Evolutionary conservation across 192 early-diverging fungal genomes (phyloP), one percentile per base, ranked within the genome.

Genomic region (Entophlyctis luteolus): DNA sequence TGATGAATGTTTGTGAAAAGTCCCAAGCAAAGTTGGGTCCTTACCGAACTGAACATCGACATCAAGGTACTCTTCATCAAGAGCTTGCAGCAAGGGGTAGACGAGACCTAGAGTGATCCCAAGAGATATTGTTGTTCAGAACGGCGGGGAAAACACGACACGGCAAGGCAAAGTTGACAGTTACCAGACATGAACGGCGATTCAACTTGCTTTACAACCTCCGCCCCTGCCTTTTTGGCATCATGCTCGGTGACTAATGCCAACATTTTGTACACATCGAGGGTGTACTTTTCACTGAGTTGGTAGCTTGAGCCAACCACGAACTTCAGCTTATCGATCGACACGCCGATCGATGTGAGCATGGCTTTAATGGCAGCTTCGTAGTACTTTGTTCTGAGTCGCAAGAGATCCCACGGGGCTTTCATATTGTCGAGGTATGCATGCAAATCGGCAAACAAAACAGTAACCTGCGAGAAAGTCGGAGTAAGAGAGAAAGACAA

Each of bases 381-480:
- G 75, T 99, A 99, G 86, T 99, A 99, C 65, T 90, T 80, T 23
- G 94, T 89, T 46, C 96, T 91, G 55, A 84, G 75, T 67, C 86
- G 79, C 47, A 98, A 87, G 34, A 93, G 89, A 58, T 96, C 92
- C 78, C 94, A 84, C 18, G 94, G 91, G 37, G 96, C 91, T 80
- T 99, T 98, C 83, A 94, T 86, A 84, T 98, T 99, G 78, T 99
- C 96, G 68, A 99, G 88, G 75, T 93, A 98, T 37, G 91, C 96
- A 73, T 99, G 96, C 42, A 99, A 87, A 75, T 99, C 92, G 28
- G 96, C 96, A 58, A 99, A 77, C 25, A 99, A 81, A 49, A 99
- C 74, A 3, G 85, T 96, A 33, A 93, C 89, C 88, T 92, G 73
- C 48, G 59, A 3, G 35, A 48, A 22, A 8, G 23, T 77, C n/a